Base-by-base conservation (phyloP, 2,329 filamentous ascomycete genomes). In the Cladophialophora yegresii region DNA sequence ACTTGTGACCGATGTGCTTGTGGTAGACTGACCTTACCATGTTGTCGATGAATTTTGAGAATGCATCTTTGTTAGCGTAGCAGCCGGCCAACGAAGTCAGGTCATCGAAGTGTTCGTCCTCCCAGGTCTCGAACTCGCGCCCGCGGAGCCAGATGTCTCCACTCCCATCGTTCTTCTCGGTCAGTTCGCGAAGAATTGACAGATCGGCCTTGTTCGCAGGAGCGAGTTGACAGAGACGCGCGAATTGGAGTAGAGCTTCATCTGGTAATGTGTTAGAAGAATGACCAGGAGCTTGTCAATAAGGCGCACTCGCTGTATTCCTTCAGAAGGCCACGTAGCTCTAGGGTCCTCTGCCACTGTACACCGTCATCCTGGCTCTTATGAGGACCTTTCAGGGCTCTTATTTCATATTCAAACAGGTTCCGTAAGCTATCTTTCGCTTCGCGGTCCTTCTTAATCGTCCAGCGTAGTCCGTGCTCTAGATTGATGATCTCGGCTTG, bases 401-500 rank as follows among this genome's bases (percentile, higher is more conserved):
- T 9, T 22, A 65, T 62, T 7, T 66, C 45, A 36, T 32, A 63
- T 33, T 63, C 47, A 33, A 36, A 66, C 8, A 12, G 26, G 5
- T 20, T 63, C 33, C 64, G 47, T 22, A 12, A 2, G 8, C 49
- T 30, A n/a, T 63, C 54, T 12, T 23, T 16, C 7, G 56, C 23
- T 8, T 57, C 36, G 12, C 61, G 36, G 50, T 67, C 65, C 30
- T 40, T 33, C 16, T 45, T 26, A 28, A 67, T 62, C 16, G 30
- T 47, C 3, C 32, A 6, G 16, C 33, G 20, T 3, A 64, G 51
- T 12, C 4, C 62, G 10, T 68, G 55, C 51, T 74, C 68, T 1
- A 75, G 63, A 28, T 72, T 56, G 0, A 69, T 63, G 20, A 75
- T 61, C 61, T 76, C 73, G 2, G 71, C 73, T 61, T 76, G 74